phyloP scores from a whole-genome alignment of 78 protist species.

The Andalucia godoyi region DNA sequence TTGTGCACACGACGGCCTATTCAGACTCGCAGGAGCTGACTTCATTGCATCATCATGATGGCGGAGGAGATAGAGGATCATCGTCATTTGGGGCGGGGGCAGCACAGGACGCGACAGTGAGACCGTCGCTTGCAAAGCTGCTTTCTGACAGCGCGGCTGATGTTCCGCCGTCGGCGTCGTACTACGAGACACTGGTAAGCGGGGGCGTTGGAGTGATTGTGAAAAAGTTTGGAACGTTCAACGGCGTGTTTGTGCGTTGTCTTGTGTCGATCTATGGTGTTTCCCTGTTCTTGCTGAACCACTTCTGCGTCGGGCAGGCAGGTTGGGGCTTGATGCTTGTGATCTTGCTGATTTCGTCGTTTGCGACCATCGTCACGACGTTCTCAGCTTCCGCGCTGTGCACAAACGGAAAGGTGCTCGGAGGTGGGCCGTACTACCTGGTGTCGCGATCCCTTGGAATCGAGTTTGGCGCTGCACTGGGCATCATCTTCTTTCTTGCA shows the following conservation, averaged over 20 bases:
- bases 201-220: no score
- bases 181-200: no score
- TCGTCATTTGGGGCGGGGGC: no score
- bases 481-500: constrained; percentile 46
- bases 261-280: constrained; percentile 35
- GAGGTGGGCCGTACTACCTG: constrained; percentile 70
- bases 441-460: constrained; percentile 69
- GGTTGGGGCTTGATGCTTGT: constrained; percentile 13
- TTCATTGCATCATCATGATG: no score
- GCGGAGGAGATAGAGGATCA: no score
- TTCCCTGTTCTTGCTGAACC: constrained; percentile 38
- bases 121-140: no score
- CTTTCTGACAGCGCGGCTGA: no score
- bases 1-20: no score
- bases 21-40: no score
- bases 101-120: no score
- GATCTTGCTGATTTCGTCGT: constrained; percentile 3
- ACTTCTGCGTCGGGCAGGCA: constrained; percentile 55
- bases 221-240: constrained; percentile 13
- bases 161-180: no score
- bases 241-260: constrained; percentile 25
- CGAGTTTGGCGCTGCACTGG: constrained; percentile 47
- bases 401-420: constrained; percentile 69
- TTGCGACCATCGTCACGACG: constrained; percentile 34
- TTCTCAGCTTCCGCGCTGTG: constrained; percentile 60